These are phyloP conservation scores for Aspergillus texensis DNA, from an alignment of 2,329 filamentous ascomycete genomes.

Conservation along the genomic window DNA sequence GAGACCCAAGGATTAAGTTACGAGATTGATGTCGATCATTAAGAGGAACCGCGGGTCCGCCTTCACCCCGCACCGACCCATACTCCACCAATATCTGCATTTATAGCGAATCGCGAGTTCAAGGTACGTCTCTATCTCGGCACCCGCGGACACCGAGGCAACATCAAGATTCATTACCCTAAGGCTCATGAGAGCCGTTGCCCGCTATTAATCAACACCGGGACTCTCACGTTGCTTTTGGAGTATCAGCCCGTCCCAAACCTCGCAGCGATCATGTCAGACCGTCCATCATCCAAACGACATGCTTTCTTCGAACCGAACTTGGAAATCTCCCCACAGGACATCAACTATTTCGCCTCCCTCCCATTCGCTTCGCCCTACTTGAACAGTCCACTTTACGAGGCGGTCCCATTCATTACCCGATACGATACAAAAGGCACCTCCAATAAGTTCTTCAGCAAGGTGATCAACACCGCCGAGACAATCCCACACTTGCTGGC, in stretches of 20 bases:
- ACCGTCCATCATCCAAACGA: background rate
- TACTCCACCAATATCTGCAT: background rate
- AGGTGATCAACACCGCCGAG: constrained; percentile 19
- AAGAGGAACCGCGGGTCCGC: background rate
- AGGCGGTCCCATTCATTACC: constrained; percentile 16
- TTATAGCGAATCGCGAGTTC: background rate
- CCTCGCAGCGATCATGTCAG: background rate
- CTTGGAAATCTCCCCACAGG: constrained; percentile 8
- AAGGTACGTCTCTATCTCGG: background rate
- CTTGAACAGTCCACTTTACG: constrained; percentile 6
- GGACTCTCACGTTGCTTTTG: background rate
- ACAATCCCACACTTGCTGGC: constrained; percentile 21
- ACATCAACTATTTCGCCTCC: constrained; percentile 11
- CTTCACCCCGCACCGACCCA: background rate
- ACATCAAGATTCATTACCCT: too few relatives aligned
- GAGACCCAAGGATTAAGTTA: too few relatives aligned
- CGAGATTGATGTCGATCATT: too few relatives aligned
- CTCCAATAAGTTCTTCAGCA: constrained; percentile 22
- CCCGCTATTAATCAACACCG: too few relatives aligned
- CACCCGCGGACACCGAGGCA: background rate
- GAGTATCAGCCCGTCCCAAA: background rate
- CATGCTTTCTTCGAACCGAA: constrained; percentile 9
- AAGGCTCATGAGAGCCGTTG: too few relatives aligned
- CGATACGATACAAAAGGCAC: constrained; percentile 15
- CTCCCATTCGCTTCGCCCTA: constrained; percentile 7